A percentile compares a stretch with the other conserved stretches of the same genome.
Evolutionary conservation across 2,329 filamentous ascomycete genomes (phyloP).

Genomic region (Exutisphaerella laricina): DNA sequence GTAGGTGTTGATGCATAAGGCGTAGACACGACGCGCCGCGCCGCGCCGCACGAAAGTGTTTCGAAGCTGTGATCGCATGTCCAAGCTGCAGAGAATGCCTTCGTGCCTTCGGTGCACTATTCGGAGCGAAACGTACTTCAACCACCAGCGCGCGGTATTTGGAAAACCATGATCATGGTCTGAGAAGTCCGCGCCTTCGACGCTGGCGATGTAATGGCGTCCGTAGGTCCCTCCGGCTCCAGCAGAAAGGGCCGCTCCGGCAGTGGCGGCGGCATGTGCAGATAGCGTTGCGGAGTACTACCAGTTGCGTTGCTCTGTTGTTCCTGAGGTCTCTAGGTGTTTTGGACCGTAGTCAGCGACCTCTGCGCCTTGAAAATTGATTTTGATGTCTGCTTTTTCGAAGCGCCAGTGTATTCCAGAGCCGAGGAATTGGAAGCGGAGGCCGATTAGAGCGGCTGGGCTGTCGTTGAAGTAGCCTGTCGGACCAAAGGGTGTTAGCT

Average conservation of each 20-base stretch:
- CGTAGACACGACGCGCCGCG: too few species aligned
- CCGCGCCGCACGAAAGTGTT: too few species aligned
- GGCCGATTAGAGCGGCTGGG: slow-evolving; percentile 11
- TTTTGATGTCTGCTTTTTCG: slow-evolving; percentile 12
- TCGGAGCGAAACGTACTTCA: too few species aligned
- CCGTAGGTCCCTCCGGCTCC: slow-evolving; percentile 4
- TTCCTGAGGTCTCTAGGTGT: slow-evolving; percentile 9
- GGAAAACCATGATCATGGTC: slow-evolving; percentile 5
- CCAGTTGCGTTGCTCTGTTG: slow-evolving; percentile 9
- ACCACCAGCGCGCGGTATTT: slow-evolving; percentile 9
- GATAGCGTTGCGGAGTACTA: slow-evolving; percentile 10
- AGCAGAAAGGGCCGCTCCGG: neutral
- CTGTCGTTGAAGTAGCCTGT: slow-evolving; percentile 9
- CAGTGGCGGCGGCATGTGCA: slow-evolving; percentile 4
- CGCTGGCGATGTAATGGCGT: neutral
- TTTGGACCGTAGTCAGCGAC: slow-evolving; percentile 15
- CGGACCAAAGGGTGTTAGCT: too few species aligned
- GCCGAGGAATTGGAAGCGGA: slow-evolving; percentile 13
- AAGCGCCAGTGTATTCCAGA: slow-evolving; percentile 8
- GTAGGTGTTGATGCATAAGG: too few species aligned
- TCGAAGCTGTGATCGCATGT: too few species aligned
- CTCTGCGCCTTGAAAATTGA: slow-evolving; percentile 1
- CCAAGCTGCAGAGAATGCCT: too few species aligned
- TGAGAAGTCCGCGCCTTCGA: slow-evolving; percentile 6
- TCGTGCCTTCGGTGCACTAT: too few species aligned